A percentile compares a stretch with the other conserved stretches of the same genome.
These are phyloP conservation scores for Xylaria sp. DNA, from an alignment of 2,329 filamentous ascomycete genomes.

Conservation along the genomic window DNA sequence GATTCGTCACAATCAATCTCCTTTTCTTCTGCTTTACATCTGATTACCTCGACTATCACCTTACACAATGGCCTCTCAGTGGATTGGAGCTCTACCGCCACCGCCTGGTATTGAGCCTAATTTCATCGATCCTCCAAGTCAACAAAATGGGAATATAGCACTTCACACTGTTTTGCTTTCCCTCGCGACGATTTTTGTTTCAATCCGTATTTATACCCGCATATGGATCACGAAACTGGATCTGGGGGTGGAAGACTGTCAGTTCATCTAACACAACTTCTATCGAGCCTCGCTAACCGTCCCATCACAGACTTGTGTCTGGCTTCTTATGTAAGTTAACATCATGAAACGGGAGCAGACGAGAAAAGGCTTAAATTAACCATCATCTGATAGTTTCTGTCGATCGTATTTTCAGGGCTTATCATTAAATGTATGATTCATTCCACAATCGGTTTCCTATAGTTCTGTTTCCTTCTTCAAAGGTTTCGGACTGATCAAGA, in stretches of 20 bases:
- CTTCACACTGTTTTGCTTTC: neutral
- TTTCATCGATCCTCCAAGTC: neutral
- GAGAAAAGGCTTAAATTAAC: neutral
- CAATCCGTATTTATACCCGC: neutral
- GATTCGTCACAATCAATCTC: neutral
- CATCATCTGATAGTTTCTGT: neutral
- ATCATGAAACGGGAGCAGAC: neutral
- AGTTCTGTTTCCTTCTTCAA: no score
- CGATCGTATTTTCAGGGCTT: no score
- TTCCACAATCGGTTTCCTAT: no score
- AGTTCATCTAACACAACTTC: neutral
- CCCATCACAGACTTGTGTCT: neutral
- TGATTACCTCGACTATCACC: neutral
- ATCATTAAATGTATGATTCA: no score
- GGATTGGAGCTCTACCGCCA: neutral
- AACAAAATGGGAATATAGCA: neutral
- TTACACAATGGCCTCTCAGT: neutral
- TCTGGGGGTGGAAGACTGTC: neutral
- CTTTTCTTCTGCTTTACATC: neutral
- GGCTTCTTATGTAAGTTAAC: neutral
- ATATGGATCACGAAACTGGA: neutral
- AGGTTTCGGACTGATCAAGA: neutral
- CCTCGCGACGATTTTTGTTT: neutral
- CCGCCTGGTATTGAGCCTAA: neutral
- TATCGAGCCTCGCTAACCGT: neutral